These are phyloP conservation scores for Leccinum olivaceopallidum DNA, from an alignment of 768 basidiomycete species.

Conservation along the genomic window DNA sequence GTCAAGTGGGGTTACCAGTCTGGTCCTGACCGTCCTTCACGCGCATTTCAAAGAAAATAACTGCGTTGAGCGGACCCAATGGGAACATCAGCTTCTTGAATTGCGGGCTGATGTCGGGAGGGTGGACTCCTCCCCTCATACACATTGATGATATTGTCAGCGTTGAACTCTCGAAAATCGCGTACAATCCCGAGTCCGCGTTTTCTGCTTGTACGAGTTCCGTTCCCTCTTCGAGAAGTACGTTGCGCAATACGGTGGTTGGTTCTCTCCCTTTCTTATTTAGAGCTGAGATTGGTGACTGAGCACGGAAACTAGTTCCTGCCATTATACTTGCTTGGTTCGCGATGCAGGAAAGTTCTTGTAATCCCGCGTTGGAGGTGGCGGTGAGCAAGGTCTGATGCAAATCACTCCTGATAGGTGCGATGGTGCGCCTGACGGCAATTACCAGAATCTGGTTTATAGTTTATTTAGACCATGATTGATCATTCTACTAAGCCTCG, in stretches of 20 bases:
- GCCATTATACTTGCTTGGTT: constrained; percentile 81
- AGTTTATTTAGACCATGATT: not conserved
- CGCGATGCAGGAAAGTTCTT: constrained; percentile 86
- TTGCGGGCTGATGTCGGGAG: constrained; percentile 63
- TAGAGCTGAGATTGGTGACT: not conserved
- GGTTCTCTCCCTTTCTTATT: constrained; percentile 22
- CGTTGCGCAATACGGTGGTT: constrained; percentile 44
- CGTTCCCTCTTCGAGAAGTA: constrained; percentile 60
- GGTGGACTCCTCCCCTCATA: constrained; percentile 75
- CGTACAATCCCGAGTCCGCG: constrained; percentile 49
- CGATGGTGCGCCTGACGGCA: constrained; percentile 45
- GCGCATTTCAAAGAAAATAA: constrained; percentile 44
- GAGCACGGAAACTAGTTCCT: constrained; percentile 46
- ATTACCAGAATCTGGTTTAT: constrained; percentile 44
- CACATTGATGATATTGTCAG: constrained; percentile 50
- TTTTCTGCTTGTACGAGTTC: constrained; percentile 60
- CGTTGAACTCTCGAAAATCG: constrained; percentile 46
- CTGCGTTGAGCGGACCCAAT: constrained; percentile 59
- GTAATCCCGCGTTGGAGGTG: constrained; percentile 71
- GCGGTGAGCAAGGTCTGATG: constrained; percentile 86
- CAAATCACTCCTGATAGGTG: constrained; percentile 84
- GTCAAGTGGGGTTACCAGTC: constrained; percentile 47
- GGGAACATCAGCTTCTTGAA: constrained; percentile 76
- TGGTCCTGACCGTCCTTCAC: constrained; percentile 33
- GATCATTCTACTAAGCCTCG: constrained; percentile 45